phyloP scores from a whole-genome alignment of 768 basidiomycete species.

The Hericium alpestre region DNA sequence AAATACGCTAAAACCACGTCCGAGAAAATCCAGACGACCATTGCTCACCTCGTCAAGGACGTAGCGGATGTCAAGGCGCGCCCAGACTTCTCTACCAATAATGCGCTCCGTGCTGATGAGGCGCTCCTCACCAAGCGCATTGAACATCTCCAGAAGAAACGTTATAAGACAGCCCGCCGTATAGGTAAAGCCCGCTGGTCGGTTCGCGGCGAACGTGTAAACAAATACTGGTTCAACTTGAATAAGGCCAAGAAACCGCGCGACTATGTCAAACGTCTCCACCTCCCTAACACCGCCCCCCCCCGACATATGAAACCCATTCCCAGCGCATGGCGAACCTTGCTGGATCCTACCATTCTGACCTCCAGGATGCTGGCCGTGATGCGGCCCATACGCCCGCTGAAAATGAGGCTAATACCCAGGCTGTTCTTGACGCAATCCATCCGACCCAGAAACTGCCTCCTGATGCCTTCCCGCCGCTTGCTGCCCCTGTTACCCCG shows the following conservation, averaged over 20 bases:
- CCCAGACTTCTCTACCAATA: not conserved
- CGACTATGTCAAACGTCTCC: not conserved
- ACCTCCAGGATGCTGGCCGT: no score
- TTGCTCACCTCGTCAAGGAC: not conserved
- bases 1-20: not conserved
- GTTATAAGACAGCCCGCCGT: not conserved
- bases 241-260: not conserved
- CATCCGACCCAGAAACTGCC: no score
- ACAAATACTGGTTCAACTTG: not conserved
- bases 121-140: not conserved
- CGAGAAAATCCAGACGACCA: not conserved
- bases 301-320: not conserved
- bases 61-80: not conserved
- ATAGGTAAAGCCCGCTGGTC: not conserved
- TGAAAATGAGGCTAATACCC: no score
- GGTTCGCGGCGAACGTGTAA: not conserved
- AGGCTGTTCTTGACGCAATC: no score
- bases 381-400: no score
- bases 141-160: not conserved
- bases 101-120: not conserved
- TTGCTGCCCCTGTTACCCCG: no score
- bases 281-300: not conserved
- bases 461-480: no score
- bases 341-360: no score
- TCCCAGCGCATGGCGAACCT: not conserved